Evolutionary conservation across 805 yeast species (phyloP).

Genomic region (Metschnikowia dekortorum): DNA sequence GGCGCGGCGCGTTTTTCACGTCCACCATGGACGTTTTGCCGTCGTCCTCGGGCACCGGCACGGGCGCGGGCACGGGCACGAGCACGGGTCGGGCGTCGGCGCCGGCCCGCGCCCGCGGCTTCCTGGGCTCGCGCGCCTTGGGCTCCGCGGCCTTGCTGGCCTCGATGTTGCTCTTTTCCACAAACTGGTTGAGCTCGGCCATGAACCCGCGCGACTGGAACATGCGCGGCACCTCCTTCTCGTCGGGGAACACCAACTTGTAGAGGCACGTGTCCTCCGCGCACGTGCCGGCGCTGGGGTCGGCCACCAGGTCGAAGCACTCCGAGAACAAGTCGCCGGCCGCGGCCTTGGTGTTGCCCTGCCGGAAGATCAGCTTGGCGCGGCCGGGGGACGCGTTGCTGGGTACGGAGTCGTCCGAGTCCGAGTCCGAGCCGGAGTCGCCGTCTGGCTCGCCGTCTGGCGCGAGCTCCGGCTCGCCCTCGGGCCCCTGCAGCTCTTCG

Average conservation of each 20-base stretch:
- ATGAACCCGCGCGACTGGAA: not conserved
- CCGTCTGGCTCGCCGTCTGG: not conserved
- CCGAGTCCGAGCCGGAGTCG: not conserved
- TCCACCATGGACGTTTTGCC: not conserved
- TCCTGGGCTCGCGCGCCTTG: not conserved
- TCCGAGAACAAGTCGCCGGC: not conserved
- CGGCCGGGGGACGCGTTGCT: too few relatives aligned
- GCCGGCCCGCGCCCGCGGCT: not conserved
- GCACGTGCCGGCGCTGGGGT: not conserved
- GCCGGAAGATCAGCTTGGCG: constrained; percentile 1
- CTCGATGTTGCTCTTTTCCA: not conserved
- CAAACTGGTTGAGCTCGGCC: not conserved
- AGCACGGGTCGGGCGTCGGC: not conserved
- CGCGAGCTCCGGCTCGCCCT: not conserved
- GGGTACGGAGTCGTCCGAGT: constrained; percentile 5
- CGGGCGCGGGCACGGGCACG: not conserved
- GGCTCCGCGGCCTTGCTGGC: not conserved
- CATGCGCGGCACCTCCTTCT: not conserved
- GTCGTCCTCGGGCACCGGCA: not conserved
- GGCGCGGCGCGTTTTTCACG: not conserved
- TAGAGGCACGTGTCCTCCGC: not conserved
- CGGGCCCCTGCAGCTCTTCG: not conserved
- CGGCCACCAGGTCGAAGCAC: not conserved
- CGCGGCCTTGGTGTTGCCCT: too few relatives aligned
- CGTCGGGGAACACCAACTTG: constrained; percentile 2